phyloP scores from a whole-genome alignment of 1,284 basidiomycete species.

The Tylopilus sp. region DNA sequence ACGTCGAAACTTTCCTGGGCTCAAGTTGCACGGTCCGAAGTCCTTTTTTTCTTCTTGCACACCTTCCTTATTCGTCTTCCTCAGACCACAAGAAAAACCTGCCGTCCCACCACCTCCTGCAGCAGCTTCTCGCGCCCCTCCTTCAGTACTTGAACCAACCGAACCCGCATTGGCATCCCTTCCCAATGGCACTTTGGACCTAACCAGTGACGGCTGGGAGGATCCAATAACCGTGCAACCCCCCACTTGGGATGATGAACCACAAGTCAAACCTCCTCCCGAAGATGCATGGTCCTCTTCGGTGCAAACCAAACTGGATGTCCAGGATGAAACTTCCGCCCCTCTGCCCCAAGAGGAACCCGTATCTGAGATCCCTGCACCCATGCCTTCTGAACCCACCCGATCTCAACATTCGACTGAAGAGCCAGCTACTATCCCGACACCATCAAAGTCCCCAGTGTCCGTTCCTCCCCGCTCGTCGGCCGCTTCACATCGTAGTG shows the following conservation, averaged over 20 bases:
- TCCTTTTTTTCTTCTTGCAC: background rate
- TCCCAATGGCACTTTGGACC: constrained; percentile 37
- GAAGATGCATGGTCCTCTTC: constrained; percentile 42
- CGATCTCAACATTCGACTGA: constrained; percentile 15
- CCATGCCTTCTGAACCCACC: constrained; percentile 12
- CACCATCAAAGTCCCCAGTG: constrained; percentile 33
- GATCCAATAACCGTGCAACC: constrained; percentile 70
- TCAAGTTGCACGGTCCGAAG: constrained; percentile 65
- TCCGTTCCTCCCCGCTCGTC: constrained; percentile 44
- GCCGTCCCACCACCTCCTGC: constrained; percentile 23
- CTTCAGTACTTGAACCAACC: constrained; percentile 28
- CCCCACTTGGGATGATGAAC: constrained; percentile 74
- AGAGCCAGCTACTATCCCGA: constrained; percentile 17
- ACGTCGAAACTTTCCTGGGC: constrained; percentile 78
- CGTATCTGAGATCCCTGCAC: constrained; percentile 10
- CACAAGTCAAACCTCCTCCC: constrained; percentile 41
- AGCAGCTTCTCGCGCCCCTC: constrained; percentile 18
- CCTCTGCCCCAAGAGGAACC: constrained; percentile 19
- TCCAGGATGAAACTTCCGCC: constrained; percentile 16
- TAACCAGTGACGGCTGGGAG: constrained; percentile 53
- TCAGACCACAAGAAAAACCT: constrained; percentile 31
- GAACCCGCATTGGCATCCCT: constrained; percentile 26
- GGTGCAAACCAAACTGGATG: constrained; percentile 21
- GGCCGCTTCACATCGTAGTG: constrained; percentile 49
- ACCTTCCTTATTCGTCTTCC: constrained; percentile 27